phyloP scores from a whole-genome alignment of 768 basidiomycete species.

The Cubamyces sp. region DNA sequence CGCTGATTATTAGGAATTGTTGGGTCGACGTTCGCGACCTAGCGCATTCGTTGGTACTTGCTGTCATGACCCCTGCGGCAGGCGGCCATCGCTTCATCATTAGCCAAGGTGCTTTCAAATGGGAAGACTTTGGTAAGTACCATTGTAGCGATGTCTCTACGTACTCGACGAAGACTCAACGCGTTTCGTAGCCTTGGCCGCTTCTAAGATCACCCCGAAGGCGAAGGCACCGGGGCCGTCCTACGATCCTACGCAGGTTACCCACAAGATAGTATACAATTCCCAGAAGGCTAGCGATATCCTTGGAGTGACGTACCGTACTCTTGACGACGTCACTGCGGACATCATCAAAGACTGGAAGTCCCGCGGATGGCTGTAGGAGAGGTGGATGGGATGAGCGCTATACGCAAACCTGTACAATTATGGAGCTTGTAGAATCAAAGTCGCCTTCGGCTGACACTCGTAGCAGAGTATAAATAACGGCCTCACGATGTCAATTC shows the following conservation, averaged over 20 bases:
- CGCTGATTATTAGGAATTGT: neutral
- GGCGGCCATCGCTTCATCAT: slow-evolving; percentile 44
- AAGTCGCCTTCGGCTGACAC: no score
- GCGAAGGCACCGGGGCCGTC: neutral
- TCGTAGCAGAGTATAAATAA: no score
- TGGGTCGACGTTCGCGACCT: slow-evolving; percentile 43
- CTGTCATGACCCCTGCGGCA: slow-evolving; percentile 36
- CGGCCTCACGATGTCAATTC: no score
- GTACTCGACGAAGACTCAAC: no score
- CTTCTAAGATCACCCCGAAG: neutral
- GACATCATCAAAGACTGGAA: no score
- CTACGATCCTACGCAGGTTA: neutral
- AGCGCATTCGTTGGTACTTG: slow-evolving; percentile 33
- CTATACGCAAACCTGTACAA: no score
- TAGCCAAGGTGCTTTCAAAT: slow-evolving; percentile 9
- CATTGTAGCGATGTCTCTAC: no score
- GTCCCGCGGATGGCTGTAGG: no score
- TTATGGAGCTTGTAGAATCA: no score
- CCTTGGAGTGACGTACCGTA: slow-evolving; percentile 45
- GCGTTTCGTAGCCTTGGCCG: neutral
- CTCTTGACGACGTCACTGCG: no score
- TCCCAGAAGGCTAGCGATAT: slow-evolving; percentile 42
- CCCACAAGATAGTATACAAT: slow-evolving; percentile 17
- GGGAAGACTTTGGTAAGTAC: slow-evolving; percentile 18
- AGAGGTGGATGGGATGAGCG: no score